Base-by-base conservation (phyloP, 2,329 filamentous ascomycete species). In the Fonsecaea erecta region DNA sequence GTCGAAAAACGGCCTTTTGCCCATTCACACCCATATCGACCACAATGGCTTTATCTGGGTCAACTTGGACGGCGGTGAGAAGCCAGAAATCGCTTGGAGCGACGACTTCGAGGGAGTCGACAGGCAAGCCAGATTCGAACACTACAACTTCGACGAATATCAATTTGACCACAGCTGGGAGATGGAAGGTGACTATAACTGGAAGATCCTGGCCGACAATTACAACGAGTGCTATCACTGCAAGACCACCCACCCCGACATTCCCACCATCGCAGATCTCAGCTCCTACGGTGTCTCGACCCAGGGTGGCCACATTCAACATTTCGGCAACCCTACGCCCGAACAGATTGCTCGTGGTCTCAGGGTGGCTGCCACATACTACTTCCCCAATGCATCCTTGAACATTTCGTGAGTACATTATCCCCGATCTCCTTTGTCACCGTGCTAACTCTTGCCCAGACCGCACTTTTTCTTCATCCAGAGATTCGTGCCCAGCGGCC, bases 391-490 rank as follows among this genome's bases (percentile, higher is more conserved):
- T 61, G 68, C 73, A 18, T 74, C 71, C 14, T 71, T 77, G 70
- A 75, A 73, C 14, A 73, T 76, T 34, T 72, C 73, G 72, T 77
- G 68, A 69, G 72, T 73, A 14, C 14, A 32, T 35, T 9, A 5
- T 9, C 30, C 12, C 32, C 16, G 21, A 12, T 4, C 12, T 18
- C 9, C 3, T 6, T 24, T 59, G 8, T 9, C 26, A 30, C n/a
- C 26, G 8, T 24, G 21, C 43, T 48, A 12, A 48, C 14, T 5
- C 30, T 26, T 11, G 14, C 43, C 6, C 14, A 85, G 83, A 16
- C 81, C 84, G 24, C 79, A 88, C 75, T 88, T 88, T 75, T 84
- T 89, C 77, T 86, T 87, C 78, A 83, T 88, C 62, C 85, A 88
- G 73, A 80, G 85, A 64, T 88, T 88, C 75, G 79, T 88, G 14